Percentiles rank a stretch among this genome's conserved stretches.
phyloP scores from a whole-genome alignment of 176 grass and related monocot species.

The Aechmea fasciata region DNA sequence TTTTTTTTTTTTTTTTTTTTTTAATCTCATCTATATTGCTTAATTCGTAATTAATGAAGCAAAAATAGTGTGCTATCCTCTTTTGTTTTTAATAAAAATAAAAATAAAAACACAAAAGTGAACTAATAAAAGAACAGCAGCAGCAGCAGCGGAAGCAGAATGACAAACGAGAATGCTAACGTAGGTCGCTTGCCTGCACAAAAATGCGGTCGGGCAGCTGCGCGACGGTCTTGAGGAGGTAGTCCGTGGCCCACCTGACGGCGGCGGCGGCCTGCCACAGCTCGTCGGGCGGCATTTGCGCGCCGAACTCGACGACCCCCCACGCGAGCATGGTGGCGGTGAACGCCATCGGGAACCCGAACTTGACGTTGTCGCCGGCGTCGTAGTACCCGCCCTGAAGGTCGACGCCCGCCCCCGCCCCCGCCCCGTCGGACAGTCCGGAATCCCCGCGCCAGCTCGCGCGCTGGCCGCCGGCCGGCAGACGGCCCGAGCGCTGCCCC shows the following conservation, averaged over 20 bases:
- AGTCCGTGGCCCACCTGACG: conserved; percentile 74
- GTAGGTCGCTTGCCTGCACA: conserved; percentile 38
- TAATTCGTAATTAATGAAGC: too few species aligned
- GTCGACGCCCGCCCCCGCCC: conserved; percentile 35
- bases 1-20: too few species aligned
- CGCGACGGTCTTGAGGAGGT: conserved; percentile 81
- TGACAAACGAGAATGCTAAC: not conserved
- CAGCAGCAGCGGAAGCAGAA: not conserved
- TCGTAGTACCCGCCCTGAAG: conserved; percentile 85
- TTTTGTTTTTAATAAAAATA: too few species aligned
- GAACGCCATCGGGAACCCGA: conserved; percentile 93
- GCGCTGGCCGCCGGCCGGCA: conserved; percentile 40
- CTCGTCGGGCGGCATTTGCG: conserved; percentile 51
- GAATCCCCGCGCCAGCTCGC: conserved; percentile 68
- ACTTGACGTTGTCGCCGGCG: conserved; percentile 93
- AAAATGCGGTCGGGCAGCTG: conserved; percentile 68
- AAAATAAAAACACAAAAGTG: too few species aligned
- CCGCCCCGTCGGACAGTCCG: conserved; percentile 38
- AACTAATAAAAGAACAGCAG: too few species aligned
- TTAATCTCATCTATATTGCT: too few species aligned
- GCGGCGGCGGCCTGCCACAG: conserved; percentile 39
- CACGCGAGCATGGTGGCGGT: conserved; percentile 88
- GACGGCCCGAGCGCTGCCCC: conserved; percentile 65
- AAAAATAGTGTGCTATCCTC: too few species aligned
- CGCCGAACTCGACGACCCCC: conserved; percentile 76